These are phyloP conservation scores for Epichloe gansuensis DNA, from an alignment of 2,329 filamentous ascomycete species.

Conservation along the genomic window DNA sequence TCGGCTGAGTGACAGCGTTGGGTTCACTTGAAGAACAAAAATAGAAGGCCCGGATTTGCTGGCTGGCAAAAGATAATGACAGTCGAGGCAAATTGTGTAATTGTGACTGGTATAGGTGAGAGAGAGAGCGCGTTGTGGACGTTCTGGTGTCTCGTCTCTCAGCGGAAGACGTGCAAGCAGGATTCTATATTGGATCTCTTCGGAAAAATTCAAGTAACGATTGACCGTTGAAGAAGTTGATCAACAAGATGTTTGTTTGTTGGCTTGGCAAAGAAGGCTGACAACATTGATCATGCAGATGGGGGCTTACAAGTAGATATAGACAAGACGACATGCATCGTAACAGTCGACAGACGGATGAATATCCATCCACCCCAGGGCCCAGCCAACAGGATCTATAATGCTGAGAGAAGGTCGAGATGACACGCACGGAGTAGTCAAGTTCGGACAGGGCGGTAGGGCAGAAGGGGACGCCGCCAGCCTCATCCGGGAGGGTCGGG, in stretches of 20 bases:
- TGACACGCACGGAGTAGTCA: background rate
- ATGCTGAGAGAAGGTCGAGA: slow-evolving; percentile 2
- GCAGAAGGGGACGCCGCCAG: slow-evolving; percentile 6
- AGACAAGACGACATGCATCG: slow-evolving; percentile 6
- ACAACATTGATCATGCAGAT: background rate
- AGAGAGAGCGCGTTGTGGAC: background rate
- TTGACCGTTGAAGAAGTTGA: background rate
- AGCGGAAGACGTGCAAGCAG: background rate
- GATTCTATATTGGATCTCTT: background rate
- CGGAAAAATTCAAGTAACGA: background rate
- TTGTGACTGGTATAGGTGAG: background rate
- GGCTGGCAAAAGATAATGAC: background rate
- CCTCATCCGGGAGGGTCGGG: slow-evolving; percentile 9
- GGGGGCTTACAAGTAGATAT: slow-evolving; percentile 11
- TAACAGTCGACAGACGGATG: background rate
- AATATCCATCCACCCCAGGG: background rate
- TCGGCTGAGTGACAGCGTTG: background rate
- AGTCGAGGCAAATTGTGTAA: background rate
- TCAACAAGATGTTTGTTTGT: background rate
- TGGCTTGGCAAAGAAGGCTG: background rate
- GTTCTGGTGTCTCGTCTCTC: background rate
- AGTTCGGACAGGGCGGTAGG: slow-evolving; percentile 6
- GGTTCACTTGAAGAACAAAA: background rate
- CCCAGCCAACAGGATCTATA: slow-evolving; percentile 7
- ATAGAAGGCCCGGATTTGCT: background rate